Evolutionary conservation across 768 basidiomycete genomes (phyloP), one percentile per base, ranked within the genome.

Genomic region (Sarcodon sp.): DNA sequence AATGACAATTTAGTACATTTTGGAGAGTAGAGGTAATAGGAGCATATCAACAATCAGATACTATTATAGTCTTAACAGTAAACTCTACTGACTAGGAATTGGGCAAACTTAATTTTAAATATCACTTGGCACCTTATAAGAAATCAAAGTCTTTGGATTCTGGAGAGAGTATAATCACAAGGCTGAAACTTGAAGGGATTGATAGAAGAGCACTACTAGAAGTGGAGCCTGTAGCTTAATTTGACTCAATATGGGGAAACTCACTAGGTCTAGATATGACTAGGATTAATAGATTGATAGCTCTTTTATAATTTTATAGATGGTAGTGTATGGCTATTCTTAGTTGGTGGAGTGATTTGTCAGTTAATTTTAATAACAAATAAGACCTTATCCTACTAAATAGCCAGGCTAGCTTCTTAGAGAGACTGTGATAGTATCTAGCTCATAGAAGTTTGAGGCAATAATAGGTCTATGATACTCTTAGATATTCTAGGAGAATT

Each of bases 351-450:
- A 87, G 83, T 85, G 85, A 87, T 86, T 87, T 87, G 85, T 87
- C 86, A 84, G 83, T 86, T 87, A 86, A 87, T 86, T 86, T 80
- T 77, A 82, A 87, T 86, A 85, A 85, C 77, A 78, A 87, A 84
- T 76, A 82, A 87, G 82, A 87, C 84, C 80, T 83, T 83, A 79
- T 80, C 80, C 80, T 84, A 81, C 84, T 85, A 83, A 86, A 84
- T 86, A 86, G 83, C 73, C 80, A 71, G 77, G 75, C 73, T 64
- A 69, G 65, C 80, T 83, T 86, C 80, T 84, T 83, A 83, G 79
- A 83, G 78, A 80, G 80, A 81, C 81, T 82, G 73, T 72, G 39
- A 11, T 41, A 72, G 75, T 73, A 71, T 80, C 71, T 82, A 83
- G 78, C 73, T 71, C 75, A 79, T 71, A 76, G 21, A 3, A 27